Percentiles rank a stretch among this genome's conserved stretches.
These are phyloP conservation scores for Stachybotrys chartarum DNA, from an alignment of 2,329 filamentous ascomycete species.

Conservation along the genomic window DNA sequence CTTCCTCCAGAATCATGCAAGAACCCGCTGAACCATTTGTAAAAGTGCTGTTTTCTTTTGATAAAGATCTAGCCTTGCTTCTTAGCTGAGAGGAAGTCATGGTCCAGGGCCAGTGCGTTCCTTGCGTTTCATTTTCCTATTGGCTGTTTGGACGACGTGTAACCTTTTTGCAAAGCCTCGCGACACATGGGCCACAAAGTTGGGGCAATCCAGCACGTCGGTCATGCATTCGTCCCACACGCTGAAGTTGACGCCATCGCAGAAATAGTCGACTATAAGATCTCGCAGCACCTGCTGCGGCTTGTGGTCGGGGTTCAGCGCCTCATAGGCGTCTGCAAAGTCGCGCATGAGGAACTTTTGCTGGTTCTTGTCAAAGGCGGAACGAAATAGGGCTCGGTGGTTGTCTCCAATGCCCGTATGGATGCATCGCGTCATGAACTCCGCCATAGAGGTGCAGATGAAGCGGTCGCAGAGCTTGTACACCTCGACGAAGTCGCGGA, in stretches of 20 bases:
- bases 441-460: slow-evolving; percentile 19
- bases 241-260: slow-evolving; percentile 19
- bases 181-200: slow-evolving; percentile 22
- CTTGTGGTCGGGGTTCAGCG: slow-evolving; percentile 13
- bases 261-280: slow-evolving; percentile 23
- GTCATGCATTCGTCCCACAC: slow-evolving; percentile 17
- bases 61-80: too few relatives aligned
- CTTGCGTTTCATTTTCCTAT: slow-evolving; percentile 19
- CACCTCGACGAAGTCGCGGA: slow-evolving; percentile 25
- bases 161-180: slow-evolving; percentile 22
- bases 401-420: slow-evolving; percentile 20
- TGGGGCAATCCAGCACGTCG: slow-evolving; percentile 16
- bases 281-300: slow-evolving; percentile 13
- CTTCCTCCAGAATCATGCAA: too few relatives aligned
- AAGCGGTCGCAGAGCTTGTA: slow-evolving; percentile 30
- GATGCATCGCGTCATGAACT: slow-evolving; percentile 22
- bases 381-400: slow-evolving; percentile 23
- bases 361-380: slow-evolving; percentile 13
- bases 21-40: too few relatives aligned
- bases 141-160: slow-evolving; percentile 8
- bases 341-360: slow-evolving; percentile 22
- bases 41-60: too few relatives aligned
- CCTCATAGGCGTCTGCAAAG: slow-evolving; percentile 28
- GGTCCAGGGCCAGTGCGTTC: slow-evolving; percentile 14
- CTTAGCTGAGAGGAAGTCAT: too few relatives aligned